These are phyloP conservation scores for Claviceps monticola DNA, from an alignment of 2,329 filamentous ascomycete species.

Conservation along the genomic window DNA sequence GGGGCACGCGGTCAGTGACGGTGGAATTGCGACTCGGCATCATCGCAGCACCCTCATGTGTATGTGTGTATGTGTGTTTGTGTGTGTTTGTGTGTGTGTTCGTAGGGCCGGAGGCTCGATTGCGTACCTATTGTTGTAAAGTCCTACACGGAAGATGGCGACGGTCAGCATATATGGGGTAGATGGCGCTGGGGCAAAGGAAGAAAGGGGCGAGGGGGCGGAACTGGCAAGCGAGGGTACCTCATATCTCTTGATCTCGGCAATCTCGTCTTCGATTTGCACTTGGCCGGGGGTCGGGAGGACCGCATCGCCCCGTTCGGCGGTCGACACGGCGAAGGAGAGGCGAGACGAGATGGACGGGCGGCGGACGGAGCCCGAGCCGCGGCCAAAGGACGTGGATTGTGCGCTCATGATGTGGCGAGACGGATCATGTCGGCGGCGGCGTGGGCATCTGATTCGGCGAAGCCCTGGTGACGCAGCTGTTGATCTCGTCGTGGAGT, in stretches of 20 bases:
- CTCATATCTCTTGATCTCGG: constrained; percentile 95
- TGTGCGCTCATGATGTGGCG: constrained; percentile 32
- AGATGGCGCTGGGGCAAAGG: too few relatives aligned
- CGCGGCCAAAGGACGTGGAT: constrained; percentile 35
- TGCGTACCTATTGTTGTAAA: constrained; percentile 74
- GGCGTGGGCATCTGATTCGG: too few relatives aligned
- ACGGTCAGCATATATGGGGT: not conserved
- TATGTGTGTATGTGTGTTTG: not conserved
- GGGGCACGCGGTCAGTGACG: not conserved
- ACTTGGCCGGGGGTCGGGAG: constrained; percentile 43
- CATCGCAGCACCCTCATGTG: not conserved
- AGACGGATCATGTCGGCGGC: constrained; percentile 23
- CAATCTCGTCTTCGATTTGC: constrained; percentile 85
- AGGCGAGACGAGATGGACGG: constrained; percentile 50
- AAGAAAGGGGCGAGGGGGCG: not conserved
- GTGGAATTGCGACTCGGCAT: not conserved
- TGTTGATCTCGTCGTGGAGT: too few relatives aligned
- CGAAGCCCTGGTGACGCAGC: too few relatives aligned
- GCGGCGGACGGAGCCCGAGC: constrained; percentile 28
- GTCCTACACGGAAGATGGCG: constrained; percentile 34
- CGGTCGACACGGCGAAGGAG: constrained; percentile 51
- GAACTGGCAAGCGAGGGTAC: constrained; percentile 21
- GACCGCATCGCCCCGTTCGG: constrained; percentile 46
- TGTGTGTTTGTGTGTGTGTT: not conserved
- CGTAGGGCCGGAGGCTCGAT: not conserved